Base-by-base conservation (phyloP, 2,329 filamentous ascomycete genomes). In the Sordariomycetes sp. region DNA sequence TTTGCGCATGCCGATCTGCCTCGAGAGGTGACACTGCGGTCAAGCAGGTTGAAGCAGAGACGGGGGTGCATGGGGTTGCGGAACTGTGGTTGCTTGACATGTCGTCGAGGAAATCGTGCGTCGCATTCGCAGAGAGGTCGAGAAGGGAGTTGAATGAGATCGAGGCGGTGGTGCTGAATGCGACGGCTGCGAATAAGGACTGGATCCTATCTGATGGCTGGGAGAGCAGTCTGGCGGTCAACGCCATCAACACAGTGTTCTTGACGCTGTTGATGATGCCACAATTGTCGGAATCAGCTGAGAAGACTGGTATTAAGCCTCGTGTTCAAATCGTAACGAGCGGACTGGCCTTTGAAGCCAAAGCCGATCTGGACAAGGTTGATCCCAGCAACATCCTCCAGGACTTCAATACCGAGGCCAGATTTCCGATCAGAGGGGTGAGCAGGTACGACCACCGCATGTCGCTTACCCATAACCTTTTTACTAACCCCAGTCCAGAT, bases 231-330 rank as follows among this genome's bases (percentile, higher is more conserved):
- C 29, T 40, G 24, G 30, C 35, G 4, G 26, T 35, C 26, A 40
- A 40, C 14, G 30, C 32, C 12, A 21, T 35, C 23, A 56, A 55
- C 4, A 70, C 63, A 0, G 60, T 64, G 23, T 47, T 71, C 19
- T 50, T 71, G 34, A 57, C 58, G 0, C 27, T 70, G 9, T 39
- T 61, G 32, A 41, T 68, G 15, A 45, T 72, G 15, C 66, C 67
- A 2, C 42, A 47, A 17, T 40, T 72, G 42, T 53, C 54, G 15
- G 46, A 46, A 10, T 59, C 58, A 8, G 58, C 56, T 2, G 44
- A 34, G 4, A 45, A 41, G 34, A 46, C 49, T 34, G 59, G 58
- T 11, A 38, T 52, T 6, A 44, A 41, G 31, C 58, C 63, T 11
- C 53, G 53, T 15, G 34, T 69, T 4, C 46, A 50, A 3, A 45